phyloP scores from a whole-genome alignment of 768 basidiomycete species.

The Tricholomella constricta region DNA sequence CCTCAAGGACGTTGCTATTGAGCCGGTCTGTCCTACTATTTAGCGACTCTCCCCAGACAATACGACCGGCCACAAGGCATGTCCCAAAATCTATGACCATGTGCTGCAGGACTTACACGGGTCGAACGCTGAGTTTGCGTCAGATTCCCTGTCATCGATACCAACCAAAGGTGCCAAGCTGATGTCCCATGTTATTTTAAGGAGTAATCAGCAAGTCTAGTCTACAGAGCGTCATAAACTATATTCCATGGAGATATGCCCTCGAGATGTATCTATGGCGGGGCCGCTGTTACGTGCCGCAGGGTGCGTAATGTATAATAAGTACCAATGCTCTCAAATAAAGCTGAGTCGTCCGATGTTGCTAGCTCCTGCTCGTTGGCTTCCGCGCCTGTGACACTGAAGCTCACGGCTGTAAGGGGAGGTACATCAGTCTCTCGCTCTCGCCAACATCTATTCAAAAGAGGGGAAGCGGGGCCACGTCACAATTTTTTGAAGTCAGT shows the following conservation, averaged over 20 bases:
- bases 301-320: conserved; percentile 43
- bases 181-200: conserved; percentile 40
- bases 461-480: conserved; percentile 7
- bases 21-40: conserved; percentile 51
- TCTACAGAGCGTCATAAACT: conserved; percentile 55
- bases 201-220: conserved; percentile 32
- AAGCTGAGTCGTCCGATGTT: no score
- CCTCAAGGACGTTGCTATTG: conserved; percentile 53
- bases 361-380: no score
- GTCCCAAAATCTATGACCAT: conserved; percentile 51
- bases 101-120: conserved; percentile 44
- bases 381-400: conserved; percentile 53
- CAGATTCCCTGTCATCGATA: conserved; percentile 46
- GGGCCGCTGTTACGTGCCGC: conserved; percentile 49
- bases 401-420: conserved; percentile 47
- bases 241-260: conserved; percentile 47
- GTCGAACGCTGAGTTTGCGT: conserved; percentile 38
- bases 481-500: conserved; percentile 61
- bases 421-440: conserved; percentile 50
- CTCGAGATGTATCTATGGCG: conserved; percentile 48
- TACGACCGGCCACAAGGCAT: conserved; percentile 49
- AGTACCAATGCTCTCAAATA: conserved; percentile 45
- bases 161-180: conserved; percentile 53
- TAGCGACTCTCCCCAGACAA: conserved; percentile 45
- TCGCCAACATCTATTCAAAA: not conserved